Evolutionary conservation across 176 grass and related monocot species (phyloP).

Genomic region (Triticum timopheevii): DNA sequence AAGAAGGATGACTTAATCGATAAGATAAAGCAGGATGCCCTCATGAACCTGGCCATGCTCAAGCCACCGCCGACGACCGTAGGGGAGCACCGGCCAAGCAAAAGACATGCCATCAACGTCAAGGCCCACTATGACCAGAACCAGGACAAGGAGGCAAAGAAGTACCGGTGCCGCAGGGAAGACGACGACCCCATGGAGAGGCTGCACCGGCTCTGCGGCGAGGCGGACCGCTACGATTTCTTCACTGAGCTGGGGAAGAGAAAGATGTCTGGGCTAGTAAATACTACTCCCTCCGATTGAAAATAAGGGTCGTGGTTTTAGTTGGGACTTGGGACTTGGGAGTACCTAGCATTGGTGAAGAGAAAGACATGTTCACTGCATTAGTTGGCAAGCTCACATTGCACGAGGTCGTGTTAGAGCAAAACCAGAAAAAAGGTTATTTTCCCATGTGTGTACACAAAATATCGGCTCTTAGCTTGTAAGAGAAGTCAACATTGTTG

Average conservation of each 20-base stretch:
- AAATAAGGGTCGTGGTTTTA: no score
- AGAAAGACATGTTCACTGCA: no score
- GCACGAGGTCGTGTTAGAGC: no score
- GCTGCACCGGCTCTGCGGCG: conserved; percentile 5
- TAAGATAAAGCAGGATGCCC: neutral
- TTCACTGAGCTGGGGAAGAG: neutral
- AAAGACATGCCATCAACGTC: neutral
- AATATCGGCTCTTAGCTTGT: no score
- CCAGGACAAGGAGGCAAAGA: neutral
- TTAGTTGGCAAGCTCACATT: no score
- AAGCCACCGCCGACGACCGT: conserved; percentile 15
- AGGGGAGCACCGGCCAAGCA: neutral
- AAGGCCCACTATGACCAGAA: neutral
- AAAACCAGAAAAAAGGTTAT: no score
- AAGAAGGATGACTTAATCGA: neutral
- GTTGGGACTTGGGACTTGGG: no score
- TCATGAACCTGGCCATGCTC: conserved; percentile 30
- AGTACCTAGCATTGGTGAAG: no score
- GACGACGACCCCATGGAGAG: conserved; percentile 18
- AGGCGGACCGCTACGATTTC: neutral
- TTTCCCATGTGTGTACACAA: no score
- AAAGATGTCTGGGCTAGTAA: neutral
- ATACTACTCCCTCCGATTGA: no score
- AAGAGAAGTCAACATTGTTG: no score
- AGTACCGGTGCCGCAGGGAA: neutral